Evolutionary conservation across 2,329 filamentous ascomycete genomes (phyloP), one percentile per base, ranked within the genome.

Genomic region (Penicillium aurantiogriseum): DNA sequence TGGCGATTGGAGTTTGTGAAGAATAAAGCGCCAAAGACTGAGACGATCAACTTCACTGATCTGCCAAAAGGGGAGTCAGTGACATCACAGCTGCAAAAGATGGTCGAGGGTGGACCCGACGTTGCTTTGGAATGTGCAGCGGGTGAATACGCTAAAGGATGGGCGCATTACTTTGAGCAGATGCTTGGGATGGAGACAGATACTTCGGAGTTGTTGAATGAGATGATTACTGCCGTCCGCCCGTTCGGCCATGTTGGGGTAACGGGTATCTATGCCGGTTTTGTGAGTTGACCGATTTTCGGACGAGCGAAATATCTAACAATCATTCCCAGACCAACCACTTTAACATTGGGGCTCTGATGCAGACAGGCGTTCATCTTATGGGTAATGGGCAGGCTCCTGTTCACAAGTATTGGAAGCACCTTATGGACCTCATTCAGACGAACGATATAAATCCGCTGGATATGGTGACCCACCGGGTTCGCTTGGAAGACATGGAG

Each of bases 291-390:
- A 25, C n/a, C 23, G 9, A n/a, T 46, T 29, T 36, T 36, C 17
- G n/a, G 19, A 48, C 35, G 23, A 25, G 27, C 3, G 6, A 31
- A 27, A 2, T 33, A 56, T 11, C 54, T 56, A 46, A 56, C 39
- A 5, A 15, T 38, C 2, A 50, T 50, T 35, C 8, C 1, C 61
- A 87, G 82, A 90, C 88, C 23, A 92, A 91, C 74, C 88, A 91
- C 73, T 90, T 93, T 80, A 91, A 91, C 75, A 87, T 93, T 64
- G 90, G 91, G 10, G 87, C 89, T 0, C 71, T 95, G 15, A 95
- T 95, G 91, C 86, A 95, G 76, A 86, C 89, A 33, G 91, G 91
- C n/a, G 85, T 95, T 64, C 87, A 89, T 1, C 82, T 96, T 44
- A 92, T 86, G 62, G 85, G 85, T 42, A 87, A 87, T 63, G 85